phyloP scores from a whole-genome alignment of 2,329 filamentous ascomycete genomes.

The Trichoderma sp. region DNA sequence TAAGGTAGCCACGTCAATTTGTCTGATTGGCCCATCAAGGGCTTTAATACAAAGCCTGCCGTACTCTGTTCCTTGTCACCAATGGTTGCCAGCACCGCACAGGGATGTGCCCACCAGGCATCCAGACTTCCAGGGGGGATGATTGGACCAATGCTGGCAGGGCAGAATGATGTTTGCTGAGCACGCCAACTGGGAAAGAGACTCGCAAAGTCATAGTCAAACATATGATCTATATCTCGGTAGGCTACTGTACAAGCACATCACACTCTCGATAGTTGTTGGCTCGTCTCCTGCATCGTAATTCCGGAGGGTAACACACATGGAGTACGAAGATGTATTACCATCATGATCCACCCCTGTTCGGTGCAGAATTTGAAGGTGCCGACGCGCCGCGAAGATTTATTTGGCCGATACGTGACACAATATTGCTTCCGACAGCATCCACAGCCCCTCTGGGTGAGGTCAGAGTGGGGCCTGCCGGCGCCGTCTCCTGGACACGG shows the following conservation, averaged over 20 bases:
- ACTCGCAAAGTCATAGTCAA: neutral
- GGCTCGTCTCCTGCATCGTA: neutral
- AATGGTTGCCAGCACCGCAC: neutral
- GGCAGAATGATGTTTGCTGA: neutral
- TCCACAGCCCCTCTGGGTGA: slow-evolving; percentile 90
- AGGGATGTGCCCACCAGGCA: neutral
- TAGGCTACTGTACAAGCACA: neutral
- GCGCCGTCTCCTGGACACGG: slow-evolving; percentile 80
- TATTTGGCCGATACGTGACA: slow-evolving; percentile 80
- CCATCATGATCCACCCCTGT: slow-evolving; percentile 19
- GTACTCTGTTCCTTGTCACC: neutral
- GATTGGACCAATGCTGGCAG: neutral
- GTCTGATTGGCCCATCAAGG: neutral
- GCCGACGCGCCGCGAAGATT: slow-evolving; percentile 60
- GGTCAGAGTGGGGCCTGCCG: slow-evolving; percentile 76
- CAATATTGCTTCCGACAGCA: slow-evolving; percentile 86
- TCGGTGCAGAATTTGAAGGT: slow-evolving; percentile 25
- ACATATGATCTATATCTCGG: neutral
- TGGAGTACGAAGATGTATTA: neutral
- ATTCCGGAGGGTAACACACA: neutral
- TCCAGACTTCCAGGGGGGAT: neutral
- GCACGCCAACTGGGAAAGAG: neutral
- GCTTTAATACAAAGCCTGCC: neutral
- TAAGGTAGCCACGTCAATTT: neutral
- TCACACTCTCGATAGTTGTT: neutral